phyloP scores from a whole-genome alignment of 805 yeast genomes.

The Saturnispora sekii region DNA sequence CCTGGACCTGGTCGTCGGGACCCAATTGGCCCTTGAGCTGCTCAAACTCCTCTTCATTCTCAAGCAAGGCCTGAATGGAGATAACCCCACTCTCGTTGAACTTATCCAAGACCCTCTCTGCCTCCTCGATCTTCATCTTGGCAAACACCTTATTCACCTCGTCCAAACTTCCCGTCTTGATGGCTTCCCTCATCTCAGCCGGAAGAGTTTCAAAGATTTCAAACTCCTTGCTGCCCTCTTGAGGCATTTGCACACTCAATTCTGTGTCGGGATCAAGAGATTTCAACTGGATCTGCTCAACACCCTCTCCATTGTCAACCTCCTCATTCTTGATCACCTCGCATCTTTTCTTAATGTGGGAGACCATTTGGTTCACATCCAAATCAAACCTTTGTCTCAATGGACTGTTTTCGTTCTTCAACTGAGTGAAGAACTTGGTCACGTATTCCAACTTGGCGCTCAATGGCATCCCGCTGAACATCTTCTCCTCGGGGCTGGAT shows the following conservation, averaged over 20 bases:
- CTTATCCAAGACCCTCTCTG: slow-evolving; percentile 64
- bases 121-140: slow-evolving; percentile 60
- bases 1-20: slow-evolving; percentile 3
- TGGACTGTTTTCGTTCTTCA: slow-evolving; percentile 43
- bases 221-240: slow-evolving; percentile 40
- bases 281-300: slow-evolving; percentile 77
- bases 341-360: slow-evolving; percentile 72
- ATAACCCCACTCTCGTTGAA: slow-evolving; percentile 78
- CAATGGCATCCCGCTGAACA: slow-evolving; percentile 12
- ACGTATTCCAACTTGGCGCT: slow-evolving; percentile 11
- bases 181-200: slow-evolving; percentile 58
- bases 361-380: slow-evolving; percentile 65
- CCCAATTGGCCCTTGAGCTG: slow-evolving; percentile 23
- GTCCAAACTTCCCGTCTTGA: slow-evolving; percentile 62
- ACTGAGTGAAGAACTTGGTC: slow-evolving; percentile 46
- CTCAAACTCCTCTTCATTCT: slow-evolving; percentile 61
- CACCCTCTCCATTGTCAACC: slow-evolving; percentile 43
- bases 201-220: slow-evolving; percentile 52
- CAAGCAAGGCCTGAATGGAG: slow-evolving; percentile 68
- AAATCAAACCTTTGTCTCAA: slow-evolving; percentile 61
- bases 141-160: slow-evolving; percentile 79
- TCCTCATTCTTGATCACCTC: slow-evolving; percentile 50
- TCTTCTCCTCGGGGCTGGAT: slow-evolving; percentile 3
- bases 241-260: slow-evolving; percentile 62
- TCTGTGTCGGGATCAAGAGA: slow-evolving; percentile 78